Evolutionary conservation across 352 stramenopile genomes (phyloP), one percentile per base, ranked within the genome.

Genomic region (Phytopythium kandeliae): DNA sequence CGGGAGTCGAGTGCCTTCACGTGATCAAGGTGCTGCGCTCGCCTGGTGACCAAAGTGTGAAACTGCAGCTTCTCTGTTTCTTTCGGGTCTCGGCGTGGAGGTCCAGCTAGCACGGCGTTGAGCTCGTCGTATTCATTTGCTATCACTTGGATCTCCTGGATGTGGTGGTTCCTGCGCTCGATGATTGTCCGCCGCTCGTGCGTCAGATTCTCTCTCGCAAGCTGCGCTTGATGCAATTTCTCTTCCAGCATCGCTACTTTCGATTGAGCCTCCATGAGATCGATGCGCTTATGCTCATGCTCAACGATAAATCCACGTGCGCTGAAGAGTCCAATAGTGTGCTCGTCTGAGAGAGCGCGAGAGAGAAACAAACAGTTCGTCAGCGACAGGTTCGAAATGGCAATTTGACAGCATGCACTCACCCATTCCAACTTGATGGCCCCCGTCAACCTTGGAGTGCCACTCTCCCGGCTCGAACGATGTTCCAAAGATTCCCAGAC

Each of bases 61-160:
- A 89, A 78, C 24, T 84, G 70, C 24, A 63, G 54, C 12, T 88
- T 87, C 40, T 92, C 68, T 16, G 55, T 37, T 34, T 90, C 78
- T 0, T 55, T 75, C 4, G 81, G 71, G 19, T 92, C 78, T 34
- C 81, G 65, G 22, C 81, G 67, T 4, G 81, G 76, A 0, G 81
- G 81, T 6, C 81, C 81, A 11, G 74, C 76, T 0, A 92, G 61
- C 2, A 48, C 8, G 5, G 59, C 55, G 10, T 67, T 69, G 3
- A 89, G 47, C 0, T 85, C 73, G 8, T 83, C 62, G 37, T 88
- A 65, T 24, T 89, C 68, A 0, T 22, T 30, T 13, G 60, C 57
- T 0, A 89, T 56, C 42, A 86, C 65, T 28, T 62, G 74, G 26
- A 92, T 72, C 24, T 83, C 67, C 19, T 65, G 56, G 1, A 87